Conservation (phyloP, 805 yeast genomes). For the Zygosaccharomyces lentus region DNA sequence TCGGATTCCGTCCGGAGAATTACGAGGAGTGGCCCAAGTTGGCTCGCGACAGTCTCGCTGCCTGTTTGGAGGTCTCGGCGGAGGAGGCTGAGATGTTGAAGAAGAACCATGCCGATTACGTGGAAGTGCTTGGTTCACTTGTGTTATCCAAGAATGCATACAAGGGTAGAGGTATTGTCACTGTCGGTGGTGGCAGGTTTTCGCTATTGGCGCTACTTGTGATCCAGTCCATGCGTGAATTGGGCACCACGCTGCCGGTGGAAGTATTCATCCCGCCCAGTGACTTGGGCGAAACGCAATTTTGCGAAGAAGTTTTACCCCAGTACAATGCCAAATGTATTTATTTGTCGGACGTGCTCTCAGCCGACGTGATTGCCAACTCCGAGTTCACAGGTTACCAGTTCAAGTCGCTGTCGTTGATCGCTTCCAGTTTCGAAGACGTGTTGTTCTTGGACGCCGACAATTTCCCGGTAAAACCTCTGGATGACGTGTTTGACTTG, state of each 20-base stretch:
- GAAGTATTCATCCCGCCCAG: conserved; percentile 69
- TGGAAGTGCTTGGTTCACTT: conserved; percentile 12
- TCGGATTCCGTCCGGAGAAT: conserved; percentile 24
- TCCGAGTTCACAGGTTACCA: conserved; percentile 57
- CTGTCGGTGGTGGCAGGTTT: conserved; percentile 77
- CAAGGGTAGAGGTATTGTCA: conserved; percentile 44
- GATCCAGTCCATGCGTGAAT: conserved; percentile 55
- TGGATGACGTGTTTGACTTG: conserved; percentile 54
- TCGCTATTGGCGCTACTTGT: conserved; percentile 67
- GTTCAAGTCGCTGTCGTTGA: conserved; percentile 62
- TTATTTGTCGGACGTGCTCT: conserved; percentile 54
- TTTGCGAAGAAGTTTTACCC: conserved; percentile 61
- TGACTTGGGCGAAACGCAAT: conserved; percentile 53
- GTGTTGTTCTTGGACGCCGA: conserved; percentile 74
- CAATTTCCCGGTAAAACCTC: conserved; percentile 62
- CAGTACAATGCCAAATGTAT: conserved; percentile 55
- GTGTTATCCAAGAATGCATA: conserved; percentile 32
- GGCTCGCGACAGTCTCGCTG: conserved; percentile 19
- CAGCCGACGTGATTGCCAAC: conserved; percentile 40
- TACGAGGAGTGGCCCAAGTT: conserved; percentile 20
- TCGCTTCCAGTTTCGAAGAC: conserved; percentile 72
- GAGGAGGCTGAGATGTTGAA: conserved; percentile 18
- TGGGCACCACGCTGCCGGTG: conserved; percentile 60
- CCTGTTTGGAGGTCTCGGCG: conserved; percentile 25
- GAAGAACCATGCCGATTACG: conserved; percentile 20